phyloP scores from a whole-genome alignment of 805 yeast genomes.

The Myxozyma vanderwaltii region DNA sequence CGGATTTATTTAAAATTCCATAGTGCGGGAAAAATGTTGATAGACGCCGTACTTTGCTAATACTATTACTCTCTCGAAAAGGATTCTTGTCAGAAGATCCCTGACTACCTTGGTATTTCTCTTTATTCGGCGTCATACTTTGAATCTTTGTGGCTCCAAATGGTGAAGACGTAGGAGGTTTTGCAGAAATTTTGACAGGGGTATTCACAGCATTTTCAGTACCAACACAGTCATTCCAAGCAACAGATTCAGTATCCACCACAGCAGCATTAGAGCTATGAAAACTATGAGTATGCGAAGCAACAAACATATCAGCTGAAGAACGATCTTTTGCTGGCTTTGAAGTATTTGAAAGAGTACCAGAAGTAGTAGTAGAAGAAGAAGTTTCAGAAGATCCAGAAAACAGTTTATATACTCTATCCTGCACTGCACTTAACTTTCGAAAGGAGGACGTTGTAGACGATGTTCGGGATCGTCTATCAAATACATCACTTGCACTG shows the following conservation, averaged over 20 bases:
- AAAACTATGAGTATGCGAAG: too few species aligned
- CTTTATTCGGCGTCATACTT: not conserved
- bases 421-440: not conserved
- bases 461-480: not conserved
- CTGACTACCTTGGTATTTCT: not conserved
- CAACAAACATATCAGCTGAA: not conserved
- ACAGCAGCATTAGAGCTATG: not conserved
- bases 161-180: not conserved
- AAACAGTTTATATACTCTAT: not conserved
- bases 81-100: not conserved
- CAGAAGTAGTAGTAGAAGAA: not conserved
- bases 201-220: not conserved
- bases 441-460: not conserved
- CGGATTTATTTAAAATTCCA: not conserved
- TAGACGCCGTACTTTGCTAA: not conserved
- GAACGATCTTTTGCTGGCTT: not conserved
- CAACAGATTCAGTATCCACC: not conserved
- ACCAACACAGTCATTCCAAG: not conserved
- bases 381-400: not conserved
- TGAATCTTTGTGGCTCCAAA: not conserved
- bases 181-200: not conserved
- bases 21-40: constrained; percentile 1
- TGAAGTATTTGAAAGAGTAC: not conserved
- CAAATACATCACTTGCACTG: not conserved
- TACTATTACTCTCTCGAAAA: not conserved